These are phyloP conservation scores for Dissophora globulifera DNA, from an alignment of 192 early-diverging fungal genomes.

Conservation along the genomic window DNA sequence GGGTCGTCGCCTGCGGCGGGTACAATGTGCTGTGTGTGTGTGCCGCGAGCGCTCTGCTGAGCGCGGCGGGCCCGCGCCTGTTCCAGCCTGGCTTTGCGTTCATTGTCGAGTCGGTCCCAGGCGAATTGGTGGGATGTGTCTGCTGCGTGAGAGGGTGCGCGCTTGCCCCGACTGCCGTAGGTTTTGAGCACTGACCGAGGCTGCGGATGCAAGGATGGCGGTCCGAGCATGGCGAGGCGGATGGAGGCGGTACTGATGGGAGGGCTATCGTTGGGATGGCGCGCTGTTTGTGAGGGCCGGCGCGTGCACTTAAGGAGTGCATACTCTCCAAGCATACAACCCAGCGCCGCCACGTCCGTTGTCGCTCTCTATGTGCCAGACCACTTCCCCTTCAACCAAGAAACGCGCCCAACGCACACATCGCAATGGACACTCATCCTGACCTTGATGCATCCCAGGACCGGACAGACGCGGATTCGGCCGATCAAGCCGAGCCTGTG, in stretches of 20 bases:
- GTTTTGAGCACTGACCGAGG: constrained; percentile 31
- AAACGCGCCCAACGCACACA: not conserved
- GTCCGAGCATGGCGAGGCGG: constrained; percentile 38
- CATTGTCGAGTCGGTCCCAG: constrained; percentile 35
- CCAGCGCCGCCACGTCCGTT: not conserved
- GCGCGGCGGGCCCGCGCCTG: not conserved
- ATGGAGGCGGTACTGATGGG: not conserved
- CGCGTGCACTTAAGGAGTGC: constrained; percentile 25
- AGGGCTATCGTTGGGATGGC: too few species aligned
- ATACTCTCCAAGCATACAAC: too few species aligned
- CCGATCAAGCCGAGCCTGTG: not conserved
- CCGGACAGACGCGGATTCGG: not conserved
- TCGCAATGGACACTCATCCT: not conserved
- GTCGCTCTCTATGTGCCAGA: not conserved
- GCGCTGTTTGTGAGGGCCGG: not conserved
- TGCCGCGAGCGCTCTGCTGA: not conserved
- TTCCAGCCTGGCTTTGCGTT: constrained; percentile 23
- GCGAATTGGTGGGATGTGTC: constrained; percentile 11
- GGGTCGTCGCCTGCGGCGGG: not conserved
- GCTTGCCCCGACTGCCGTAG: constrained; percentile 23
- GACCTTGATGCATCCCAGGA: not conserved
- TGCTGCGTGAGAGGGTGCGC: not conserved
- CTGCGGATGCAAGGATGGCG: constrained; percentile 36
- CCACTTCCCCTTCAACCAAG: not conserved
- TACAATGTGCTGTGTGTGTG: too few species aligned